Evolutionary conservation across 2,329 filamentous ascomycete genomes (phyloP), one percentile per base, ranked within the genome.

Genomic region (Coniochaeta hoffmannii): DNA sequence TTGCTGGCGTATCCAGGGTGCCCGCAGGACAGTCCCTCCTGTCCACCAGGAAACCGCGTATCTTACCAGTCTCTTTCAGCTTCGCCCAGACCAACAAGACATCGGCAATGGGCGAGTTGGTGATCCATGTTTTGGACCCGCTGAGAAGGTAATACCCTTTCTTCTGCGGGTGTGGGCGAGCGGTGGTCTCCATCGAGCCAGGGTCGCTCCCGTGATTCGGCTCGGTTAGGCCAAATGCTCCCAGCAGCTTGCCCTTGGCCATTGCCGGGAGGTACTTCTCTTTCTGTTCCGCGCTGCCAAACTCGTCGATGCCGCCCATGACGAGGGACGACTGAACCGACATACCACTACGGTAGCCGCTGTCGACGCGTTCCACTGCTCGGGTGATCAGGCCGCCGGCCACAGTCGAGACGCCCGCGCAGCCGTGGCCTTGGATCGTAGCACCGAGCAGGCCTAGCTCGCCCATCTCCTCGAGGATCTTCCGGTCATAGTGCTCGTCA

Each of bases 41-140:
- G 72, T 99, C 91, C 31, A 99, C 80, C 50, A 97, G 73, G 73
- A 97, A 99, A 0, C 94, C 94, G 50, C 89, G 83, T 62, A 99
- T 97, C 79, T 96, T 96, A 59, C 91, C 92, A 22, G 90, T 95
- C 63, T 88, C 88, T 60, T 94, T 84, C 50, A 96, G 74, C 76
- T 96, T 97, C 1, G 93, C 94, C 94, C 94, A 99, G 2, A 95
- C 86, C 53, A 95, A 73, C 54, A 93, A 72, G 5, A 94, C 77
- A 64, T 94, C 89, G 1, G 89, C 82, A 64, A 95, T 93, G 9
- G 90, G 90, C 14, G 87, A 91, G 72, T 95, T 95, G 12, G 90
- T 95, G 66, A 95, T 95, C 90, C 90, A 95, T 0, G 90, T 94
- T 77, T 95, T 95, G 50, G 87, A 76, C 4, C 90, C 90, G 50